A percentile compares a stretch with the other conserved stretches of the same genome.
Conservation (phyloP, 345 rosid species). For the Sisymbrium irio region DNA sequence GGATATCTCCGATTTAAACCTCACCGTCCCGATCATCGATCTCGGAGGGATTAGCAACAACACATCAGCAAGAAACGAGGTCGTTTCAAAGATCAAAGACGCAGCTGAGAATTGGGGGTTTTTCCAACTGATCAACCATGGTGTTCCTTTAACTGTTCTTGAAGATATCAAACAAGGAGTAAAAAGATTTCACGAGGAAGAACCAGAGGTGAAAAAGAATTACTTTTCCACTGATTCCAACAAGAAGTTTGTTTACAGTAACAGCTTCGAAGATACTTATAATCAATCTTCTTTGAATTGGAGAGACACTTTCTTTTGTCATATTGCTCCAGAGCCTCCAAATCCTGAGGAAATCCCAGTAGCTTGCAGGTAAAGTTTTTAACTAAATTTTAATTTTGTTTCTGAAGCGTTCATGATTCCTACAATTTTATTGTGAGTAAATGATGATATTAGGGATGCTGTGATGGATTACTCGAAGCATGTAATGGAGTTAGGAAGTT, state of each 20-base stretch:
- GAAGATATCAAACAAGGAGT: constrained; percentile 32
- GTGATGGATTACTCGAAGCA: neutral
- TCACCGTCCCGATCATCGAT: constrained; percentile 39
- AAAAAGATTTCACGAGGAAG: constrained; percentile 23
- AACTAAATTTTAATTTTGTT: neutral
- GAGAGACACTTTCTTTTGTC: constrained; percentile 37
- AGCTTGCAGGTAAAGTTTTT: constrained; percentile 37
- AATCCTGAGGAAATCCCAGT: constrained; percentile 39
- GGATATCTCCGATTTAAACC: neutral
- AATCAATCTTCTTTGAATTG: constrained; percentile 29
- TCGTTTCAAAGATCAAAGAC: constrained; percentile 28
- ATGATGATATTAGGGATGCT: neutral
- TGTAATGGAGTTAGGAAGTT: neutral
- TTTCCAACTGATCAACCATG: constrained; percentile 52
- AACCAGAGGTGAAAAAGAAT: neutral
- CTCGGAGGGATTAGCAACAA: constrained; percentile 16
- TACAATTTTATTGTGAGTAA: neutral
- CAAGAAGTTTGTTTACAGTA: constrained; percentile 11
- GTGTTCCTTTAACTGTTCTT: too few species aligned
- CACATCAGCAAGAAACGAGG: neutral
- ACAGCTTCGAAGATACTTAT: constrained; percentile 35
- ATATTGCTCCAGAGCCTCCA: constrained; percentile 39
- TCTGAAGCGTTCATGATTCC: neutral
- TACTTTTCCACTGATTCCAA: neutral
- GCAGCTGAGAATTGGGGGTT: constrained; percentile 39